These are phyloP conservation scores for Skeletonema tropicum DNA, from an alignment of 108 stramenopile genomes.

Conservation along the genomic window DNA sequence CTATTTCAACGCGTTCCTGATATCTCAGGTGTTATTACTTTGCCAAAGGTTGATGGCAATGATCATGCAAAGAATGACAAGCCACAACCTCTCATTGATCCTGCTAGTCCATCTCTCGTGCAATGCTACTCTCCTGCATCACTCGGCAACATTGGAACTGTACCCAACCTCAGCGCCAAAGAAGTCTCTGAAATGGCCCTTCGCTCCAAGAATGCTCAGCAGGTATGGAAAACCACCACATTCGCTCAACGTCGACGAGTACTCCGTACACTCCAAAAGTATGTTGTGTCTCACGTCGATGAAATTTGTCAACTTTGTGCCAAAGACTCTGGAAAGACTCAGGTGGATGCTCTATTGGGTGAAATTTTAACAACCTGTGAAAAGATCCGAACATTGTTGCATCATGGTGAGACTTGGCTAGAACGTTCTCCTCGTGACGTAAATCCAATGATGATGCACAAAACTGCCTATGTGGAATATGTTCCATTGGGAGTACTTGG, in stretches of 20 bases:
- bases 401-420: slow-evolving; percentile 91
- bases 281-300: slow-evolving; percentile 85
- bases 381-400: slow-evolving; percentile 89
- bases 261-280: slow-evolving; percentile 92
- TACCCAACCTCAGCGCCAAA: slow-evolving; percentile 76
- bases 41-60: not conserved
- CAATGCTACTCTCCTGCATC: slow-evolving; percentile 96
- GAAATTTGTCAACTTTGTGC: slow-evolving; percentile 87
- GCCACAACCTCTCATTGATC: slow-evolving; percentile 46
- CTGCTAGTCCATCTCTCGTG: slow-evolving; percentile 58
- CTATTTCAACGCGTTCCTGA: slow-evolving; percentile 39
- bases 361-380: slow-evolving; percentile 98
- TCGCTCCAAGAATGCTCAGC: slow-evolving; percentile 88
- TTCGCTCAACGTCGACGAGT: slow-evolving; percentile 91
- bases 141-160: slow-evolving; percentile 76
- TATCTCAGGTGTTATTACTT: slow-evolving; percentile 14
- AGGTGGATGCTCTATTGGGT: slow-evolving; percentile 92
- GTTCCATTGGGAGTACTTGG: slow-evolving; percentile 96
- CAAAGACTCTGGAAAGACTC: slow-evolving; percentile 91
- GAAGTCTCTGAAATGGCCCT: slow-evolving; percentile 77
- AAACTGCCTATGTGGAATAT: slow-evolving; percentile 95
- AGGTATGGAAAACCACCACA: slow-evolving; percentile 86
- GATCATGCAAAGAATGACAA: slow-evolving; percentile 4
- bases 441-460: slow-evolving; percentile 95
- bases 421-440: slow-evolving; percentile 70